These are phyloP conservation scores for Blastomyces silverae DNA, from an alignment of 2,329 filamentous ascomycete species.

Conservation along the genomic window DNA sequence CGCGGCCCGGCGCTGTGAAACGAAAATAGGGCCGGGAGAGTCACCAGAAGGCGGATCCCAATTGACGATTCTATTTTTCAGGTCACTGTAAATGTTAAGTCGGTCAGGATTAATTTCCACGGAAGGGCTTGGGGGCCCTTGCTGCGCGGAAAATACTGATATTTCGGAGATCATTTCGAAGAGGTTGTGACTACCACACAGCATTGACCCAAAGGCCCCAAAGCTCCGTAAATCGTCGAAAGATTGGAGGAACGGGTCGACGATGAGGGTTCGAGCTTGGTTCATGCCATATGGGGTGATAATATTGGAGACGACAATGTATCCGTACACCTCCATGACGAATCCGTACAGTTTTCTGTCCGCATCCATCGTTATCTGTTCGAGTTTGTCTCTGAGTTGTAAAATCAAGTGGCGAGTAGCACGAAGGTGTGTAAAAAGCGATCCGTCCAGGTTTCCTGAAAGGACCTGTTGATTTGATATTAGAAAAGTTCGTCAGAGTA, in stretches of 20 bases:
- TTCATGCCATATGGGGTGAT: neutral
- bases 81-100: neutral
- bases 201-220: neutral
- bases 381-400: neutral
- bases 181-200: neutral
- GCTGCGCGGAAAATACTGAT: neutral
- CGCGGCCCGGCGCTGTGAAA: neutral
- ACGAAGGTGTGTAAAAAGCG: neutral
- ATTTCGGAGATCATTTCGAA: neutral
- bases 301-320: neutral
- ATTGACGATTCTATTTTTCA: neutral
- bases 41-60: neutral
- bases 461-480: neutral
- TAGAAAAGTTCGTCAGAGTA: neutral
- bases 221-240: neutral
- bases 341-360: neutral
- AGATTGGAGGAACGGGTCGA: neutral
- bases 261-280: neutral
- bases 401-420: neutral
- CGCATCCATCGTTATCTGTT: neutral
- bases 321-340: neutral
- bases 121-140: neutral
- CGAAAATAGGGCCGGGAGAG: neutral
- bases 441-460: neutral
- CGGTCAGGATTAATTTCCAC: neutral